Evolutionary conservation across 2,329 filamentous ascomycete species (phyloP).

Genomic region (Penicillium hesseltinei): DNA sequence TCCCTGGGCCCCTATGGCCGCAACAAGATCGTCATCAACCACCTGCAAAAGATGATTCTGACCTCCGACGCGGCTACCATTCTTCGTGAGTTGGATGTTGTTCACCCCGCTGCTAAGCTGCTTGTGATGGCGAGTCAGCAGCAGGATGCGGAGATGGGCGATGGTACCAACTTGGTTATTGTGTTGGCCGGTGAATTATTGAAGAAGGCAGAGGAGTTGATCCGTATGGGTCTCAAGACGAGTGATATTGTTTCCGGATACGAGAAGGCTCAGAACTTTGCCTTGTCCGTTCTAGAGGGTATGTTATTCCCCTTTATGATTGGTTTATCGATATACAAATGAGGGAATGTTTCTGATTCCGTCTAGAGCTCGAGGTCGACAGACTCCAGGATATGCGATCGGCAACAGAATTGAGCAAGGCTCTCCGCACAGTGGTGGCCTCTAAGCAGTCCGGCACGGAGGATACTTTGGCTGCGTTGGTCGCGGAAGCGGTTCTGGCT

Average conservation of each 20-base stretch:
- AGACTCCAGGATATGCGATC: slow-evolving; percentile 81
- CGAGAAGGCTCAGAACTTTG: slow-evolving; percentile 88
- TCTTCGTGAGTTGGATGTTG: slow-evolving; percentile 93
- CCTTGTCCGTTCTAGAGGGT: slow-evolving; percentile 78
- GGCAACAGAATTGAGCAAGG: slow-evolving; percentile 84
- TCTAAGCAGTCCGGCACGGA: slow-evolving; percentile 96
- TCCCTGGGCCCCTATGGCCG: slow-evolving; percentile 95
- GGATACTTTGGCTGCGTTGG: slow-evolving; percentile 79
- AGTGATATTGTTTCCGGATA: slow-evolving; percentile 95
- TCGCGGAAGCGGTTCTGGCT: slow-evolving; percentile 78
- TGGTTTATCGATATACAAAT: not conserved
- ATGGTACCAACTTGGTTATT: slow-evolving; percentile 97
- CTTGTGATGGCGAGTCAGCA: slow-evolving; percentile 98
- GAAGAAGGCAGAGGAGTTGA: slow-evolving; percentile 93
- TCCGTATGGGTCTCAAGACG: slow-evolving; percentile 97
- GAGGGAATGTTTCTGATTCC: slow-evolving; percentile 13
- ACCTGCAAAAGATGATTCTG: slow-evolving; percentile 98
- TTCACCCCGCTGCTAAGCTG: slow-evolving; percentile 95
- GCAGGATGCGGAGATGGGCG: slow-evolving; percentile 98
- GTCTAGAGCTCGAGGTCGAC: slow-evolving; percentile 76
- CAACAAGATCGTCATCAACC: slow-evolving; percentile 99
- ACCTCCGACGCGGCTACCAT: slow-evolving; percentile 98
- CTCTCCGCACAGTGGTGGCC: slow-evolving; percentile 88
- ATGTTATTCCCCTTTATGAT: slow-evolving; percentile 22
- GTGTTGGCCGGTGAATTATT: slow-evolving; percentile 91